Evolutionary conservation across 2,329 filamentous ascomycete species (phyloP).

Genomic region (Colletotrichum sansevieriae): DNA sequence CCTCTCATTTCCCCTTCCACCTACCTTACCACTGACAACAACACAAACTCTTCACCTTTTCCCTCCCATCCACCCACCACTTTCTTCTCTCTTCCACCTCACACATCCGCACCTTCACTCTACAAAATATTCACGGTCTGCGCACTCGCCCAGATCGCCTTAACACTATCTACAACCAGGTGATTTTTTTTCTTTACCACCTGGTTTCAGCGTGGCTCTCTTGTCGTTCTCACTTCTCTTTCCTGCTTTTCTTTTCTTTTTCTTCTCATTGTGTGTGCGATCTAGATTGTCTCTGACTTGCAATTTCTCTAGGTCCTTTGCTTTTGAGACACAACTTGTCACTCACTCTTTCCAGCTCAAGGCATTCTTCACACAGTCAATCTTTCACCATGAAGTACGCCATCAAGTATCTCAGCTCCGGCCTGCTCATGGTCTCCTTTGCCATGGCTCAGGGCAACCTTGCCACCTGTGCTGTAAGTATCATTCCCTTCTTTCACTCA

Average conservation of each 20-base stretch:
- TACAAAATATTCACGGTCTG: background rate
- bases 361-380: constrained; percentile 8
- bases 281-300: constrained; percentile 1
- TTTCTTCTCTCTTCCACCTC: constrained; percentile 24
- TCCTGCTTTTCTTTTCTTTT: background rate
- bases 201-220: background rate
- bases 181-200: background rate
- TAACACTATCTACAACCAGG: constrained; percentile 18
- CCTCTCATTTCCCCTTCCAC: constrained; percentile 24
- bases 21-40: background rate
- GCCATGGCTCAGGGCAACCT: constrained; percentile 53
- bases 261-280: background rate
- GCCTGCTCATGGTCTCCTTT: constrained; percentile 56
- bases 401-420: constrained; percentile 41
- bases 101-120: constrained; percentile 1
- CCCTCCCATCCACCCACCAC: background rate
- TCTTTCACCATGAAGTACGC: constrained; percentile 37
- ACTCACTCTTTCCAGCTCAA: constrained; percentile 27
- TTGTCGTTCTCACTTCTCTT: background rate
- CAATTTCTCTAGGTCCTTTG: constrained; percentile 8
- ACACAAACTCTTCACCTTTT: constrained; percentile 9
- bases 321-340: background rate
- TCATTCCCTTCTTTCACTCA: background rate
- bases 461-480: constrained; percentile 67
- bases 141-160: background rate